Evolutionary conservation across 2,329 filamentous ascomycete species (phyloP), one percentile per base, ranked within the genome.

Genomic region (Hymenoscyphus albidus): DNA sequence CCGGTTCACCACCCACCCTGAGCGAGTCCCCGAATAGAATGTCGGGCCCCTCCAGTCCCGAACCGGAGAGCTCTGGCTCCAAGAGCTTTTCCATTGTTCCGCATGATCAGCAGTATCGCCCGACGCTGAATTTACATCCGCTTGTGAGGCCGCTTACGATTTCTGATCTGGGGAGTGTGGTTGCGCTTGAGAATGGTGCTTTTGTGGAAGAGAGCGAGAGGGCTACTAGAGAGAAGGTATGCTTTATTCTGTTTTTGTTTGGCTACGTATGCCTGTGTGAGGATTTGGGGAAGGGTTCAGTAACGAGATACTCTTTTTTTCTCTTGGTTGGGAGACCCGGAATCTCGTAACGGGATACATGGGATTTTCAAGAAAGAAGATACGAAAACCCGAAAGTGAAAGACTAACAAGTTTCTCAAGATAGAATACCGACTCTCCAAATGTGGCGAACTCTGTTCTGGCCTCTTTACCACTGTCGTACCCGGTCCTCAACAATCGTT

Each of bases 391-490:
- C 35, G 6, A 35, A 35, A 35, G 35, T 35, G 9, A 7, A 35
- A 7, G 35, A 27, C 48, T 54, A 54, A 54, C 9, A 27, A 54
- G 9, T 18, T 54, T 54, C 18, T 54, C 48, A 54, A 94, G 91
- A 86, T 95, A 73, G 79, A 84, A 64, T 96, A 96, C 77, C 89
- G 92, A 67, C 84, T 96, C 32, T 84, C 82, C 32, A 83, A 81
- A 73, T 93, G 90, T 75, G 88, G 90, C 48, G 90, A 93, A 73
- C 83, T 97, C 63, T 89, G 86, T 75, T 81, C 93, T 61, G 93
- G 93, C 35, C 78, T 97, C 63, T 97, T 94, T 80, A 90, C 89
- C 69, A 89, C 86, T 14, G 81, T 85, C 14, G 75, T 79, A 27
- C 78, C 82, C 12, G 75, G 75, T 32, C 78, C 82, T 14, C 75